Conservation (phyloP, 345 rosid species). For the Populus pruinosa region DNA sequence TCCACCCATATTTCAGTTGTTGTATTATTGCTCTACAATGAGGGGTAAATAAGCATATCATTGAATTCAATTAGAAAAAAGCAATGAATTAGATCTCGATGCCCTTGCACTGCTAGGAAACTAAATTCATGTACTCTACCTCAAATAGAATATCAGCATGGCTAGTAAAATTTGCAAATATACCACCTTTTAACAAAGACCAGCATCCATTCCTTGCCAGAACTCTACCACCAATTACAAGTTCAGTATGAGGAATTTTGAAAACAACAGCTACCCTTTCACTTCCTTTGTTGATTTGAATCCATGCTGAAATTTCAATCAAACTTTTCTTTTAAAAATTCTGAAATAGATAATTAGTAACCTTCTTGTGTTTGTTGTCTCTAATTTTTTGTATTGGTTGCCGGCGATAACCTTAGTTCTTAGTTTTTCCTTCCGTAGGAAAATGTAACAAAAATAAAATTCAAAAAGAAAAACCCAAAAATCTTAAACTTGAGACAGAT, state of each 20-base stretch:
- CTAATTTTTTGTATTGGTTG: no score
- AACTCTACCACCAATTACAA: conserved; percentile 44
- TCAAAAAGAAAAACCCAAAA: no score
- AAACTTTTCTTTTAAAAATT: neutral
- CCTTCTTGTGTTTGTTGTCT: no score
- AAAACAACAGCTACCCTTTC: conserved; percentile 42
- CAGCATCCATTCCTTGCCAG: conserved; percentile 62
- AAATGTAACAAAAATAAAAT: no score
- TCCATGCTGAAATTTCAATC: conserved; percentile 48
- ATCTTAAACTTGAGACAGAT: no score
- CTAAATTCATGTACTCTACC: conserved; percentile 25
- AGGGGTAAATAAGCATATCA: neutral
- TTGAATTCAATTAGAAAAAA: neutral
- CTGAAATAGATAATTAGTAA: no score
- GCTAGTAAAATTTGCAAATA: conserved; percentile 48
- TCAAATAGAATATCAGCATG: conserved; percentile 46
- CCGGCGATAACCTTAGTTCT: no score
- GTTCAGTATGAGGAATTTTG: conserved; percentile 30
- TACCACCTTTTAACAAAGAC: conserved; percentile 79
- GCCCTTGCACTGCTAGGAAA: neutral
- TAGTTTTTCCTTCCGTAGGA: no score
- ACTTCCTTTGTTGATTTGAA: conserved; percentile 45
- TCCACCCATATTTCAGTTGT: conserved; percentile 50
- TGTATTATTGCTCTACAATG: conserved; percentile 42
- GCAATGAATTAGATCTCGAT: neutral